Base-by-base conservation (phyloP, 1,139 yeast genomes). In the Meyerozyma smithsonii region DNA sequence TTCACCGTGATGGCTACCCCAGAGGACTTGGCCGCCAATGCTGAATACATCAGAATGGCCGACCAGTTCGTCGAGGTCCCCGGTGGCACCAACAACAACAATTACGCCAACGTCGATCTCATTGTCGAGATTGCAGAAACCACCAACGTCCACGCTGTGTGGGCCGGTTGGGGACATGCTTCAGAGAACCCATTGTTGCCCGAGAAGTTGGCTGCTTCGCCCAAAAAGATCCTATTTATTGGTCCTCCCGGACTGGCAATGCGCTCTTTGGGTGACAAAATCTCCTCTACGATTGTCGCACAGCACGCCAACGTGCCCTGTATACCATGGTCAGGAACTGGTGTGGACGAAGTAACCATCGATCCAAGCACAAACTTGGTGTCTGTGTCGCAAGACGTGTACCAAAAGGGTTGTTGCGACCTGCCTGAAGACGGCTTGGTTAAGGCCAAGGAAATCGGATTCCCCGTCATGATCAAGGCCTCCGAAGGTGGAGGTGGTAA, bases 81-180 rank as follows among this genome's bases (percentile, higher is more conserved):
- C 44, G 99, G 99, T 56, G 98, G 98, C 42, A 92, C 97, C 42
- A 94, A 94, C 68, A 92, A 92, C 71, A 92, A 92, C 67, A 92
- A 92, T 66, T 90, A 90, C 61, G 98, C 99, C 54, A 92, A 92
- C 58, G 99, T 92, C 46, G 98, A 94, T 53, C 74, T 92, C 49
- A 92, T 92, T 64, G 97, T 92, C 38, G 99, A 92, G 58, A 74
- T 92, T 42, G 99, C 99, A 33, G 98, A 92, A 69, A 84, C 97
- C 69, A 84, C 96, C 39, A 79, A 88, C 50, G 97, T 86, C 43
- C 96, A 92, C 61, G 99, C 98, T 19, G 99, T 92, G 44, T 92
- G 99, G 99, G 98, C 99, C 26, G 99, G 99, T 53, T 85, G 97
- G 97, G 99, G 99, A 54, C 98, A 94, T 62, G 99, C 99, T 28